Evolutionary conservation across 169 alveolate species (phyloP).

Genomic region (Plasmodium blacklocki): DNA sequence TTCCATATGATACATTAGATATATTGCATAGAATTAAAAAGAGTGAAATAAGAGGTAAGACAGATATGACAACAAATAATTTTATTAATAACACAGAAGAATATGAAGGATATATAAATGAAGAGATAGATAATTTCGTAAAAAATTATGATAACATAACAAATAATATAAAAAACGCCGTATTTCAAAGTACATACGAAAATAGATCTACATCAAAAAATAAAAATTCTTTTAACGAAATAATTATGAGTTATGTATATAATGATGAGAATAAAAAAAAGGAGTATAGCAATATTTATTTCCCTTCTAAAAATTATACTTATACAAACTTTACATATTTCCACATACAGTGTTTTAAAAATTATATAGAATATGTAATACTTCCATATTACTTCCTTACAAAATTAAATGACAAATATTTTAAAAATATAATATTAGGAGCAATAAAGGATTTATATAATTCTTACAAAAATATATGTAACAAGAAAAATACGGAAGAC

Average conservation of each 20-base stretch:
- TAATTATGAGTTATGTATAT: slow-evolving; percentile 40
- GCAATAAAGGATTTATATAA: slow-evolving; percentile 36
- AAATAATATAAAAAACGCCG: background rate
- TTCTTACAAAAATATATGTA: slow-evolving; percentile 35
- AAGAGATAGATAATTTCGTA: slow-evolving; percentile 13
- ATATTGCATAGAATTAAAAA: slow-evolving; percentile 25
- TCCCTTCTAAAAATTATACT: slow-evolving; percentile 63
- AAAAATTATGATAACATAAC: slow-evolving; percentile 34
- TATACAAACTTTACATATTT: slow-evolving; percentile 60
- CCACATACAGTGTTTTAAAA: slow-evolving; percentile 71
- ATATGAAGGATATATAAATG: slow-evolving; percentile 30
- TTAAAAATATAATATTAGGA: slow-evolving; percentile 38
- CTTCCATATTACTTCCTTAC: slow-evolving; percentile 63
- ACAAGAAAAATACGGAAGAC: background rate
- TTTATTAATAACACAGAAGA: background rate
- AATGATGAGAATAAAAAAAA: slow-evolving; percentile 32
- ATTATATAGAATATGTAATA: slow-evolving; percentile 44
- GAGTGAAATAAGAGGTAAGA: background rate
- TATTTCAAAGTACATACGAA: background rate
- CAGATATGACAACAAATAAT: slow-evolving; percentile 2
- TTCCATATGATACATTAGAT: slow-evolving; percentile 49
- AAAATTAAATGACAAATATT: slow-evolving; percentile 45
- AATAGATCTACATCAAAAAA: slow-evolving; percentile 7
- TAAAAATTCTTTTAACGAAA: slow-evolving; percentile 29
- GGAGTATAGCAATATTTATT: slow-evolving; percentile 11